Evolutionary conservation across 2,329 filamentous ascomycete species (phyloP), one percentile per base, ranked within the genome.

Genomic region (Monilinia polystroma): DNA sequence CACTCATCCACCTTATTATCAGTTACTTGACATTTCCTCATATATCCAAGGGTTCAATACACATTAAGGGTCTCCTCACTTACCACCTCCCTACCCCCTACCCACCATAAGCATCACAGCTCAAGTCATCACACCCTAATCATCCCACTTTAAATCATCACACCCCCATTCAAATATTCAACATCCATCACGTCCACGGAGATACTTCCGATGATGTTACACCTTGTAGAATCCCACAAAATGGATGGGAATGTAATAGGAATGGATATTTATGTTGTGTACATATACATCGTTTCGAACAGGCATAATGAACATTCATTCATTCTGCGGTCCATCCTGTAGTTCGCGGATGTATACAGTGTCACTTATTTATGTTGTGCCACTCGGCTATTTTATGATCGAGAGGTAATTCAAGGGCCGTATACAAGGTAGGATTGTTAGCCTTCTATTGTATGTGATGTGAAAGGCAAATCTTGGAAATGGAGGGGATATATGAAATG

Each of bases 171-270:
- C 41, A 8, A 35, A 5, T 8, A 35, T 6, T 43, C 12, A 4
- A 45, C 16, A 32, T 7, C 10, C 55, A 29, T 52, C 10, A 23
- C 26, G n/a, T 4, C 23, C 2, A 18, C 23, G 51, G 56, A 58
- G 56, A 58, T 47, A 20, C 23, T 6, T 45, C 56, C 56, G 56
- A 7, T 32, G 26, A 7, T 32, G 26, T 47, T 4, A 58, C 56
- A 56, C 10, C 20, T 58, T 38, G 18, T 11, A 47, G 3, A 35
- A 35, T 35, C 32, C 32, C 32, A 35, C 32, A 32, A 45, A 29
- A 12, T 58, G 32, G 4, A 58, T 58, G 41, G 41, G n/a, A 58
- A 58, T 32, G 56, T 58, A 41, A 58, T 29, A 47, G 41, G 45
- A 58, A 58, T 47, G 23, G 23, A 58, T 58, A 18, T 45, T 16